These are phyloP conservation scores for Diplodia mutila DNA, from an alignment of 2,329 filamentous ascomycete genomes.

Conservation along the genomic window DNA sequence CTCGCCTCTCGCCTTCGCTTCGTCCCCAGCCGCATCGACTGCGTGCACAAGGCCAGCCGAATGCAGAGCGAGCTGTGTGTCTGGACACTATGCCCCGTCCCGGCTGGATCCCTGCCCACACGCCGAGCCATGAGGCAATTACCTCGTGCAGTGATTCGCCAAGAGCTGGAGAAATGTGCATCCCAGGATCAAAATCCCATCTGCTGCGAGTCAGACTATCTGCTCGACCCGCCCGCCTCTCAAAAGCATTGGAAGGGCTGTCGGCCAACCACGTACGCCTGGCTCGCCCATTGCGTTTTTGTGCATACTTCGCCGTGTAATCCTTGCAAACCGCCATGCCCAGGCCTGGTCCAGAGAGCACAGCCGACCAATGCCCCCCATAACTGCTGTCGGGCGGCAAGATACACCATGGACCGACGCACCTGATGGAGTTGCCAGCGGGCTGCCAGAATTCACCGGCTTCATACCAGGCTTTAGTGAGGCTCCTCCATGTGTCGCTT, in stretches of 20 bases:
- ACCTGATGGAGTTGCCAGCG: too few relatives aligned
- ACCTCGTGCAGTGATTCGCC: not conserved
- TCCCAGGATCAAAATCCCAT: conserved; percentile 8
- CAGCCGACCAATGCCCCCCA: too few relatives aligned
- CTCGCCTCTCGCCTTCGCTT: not conserved
- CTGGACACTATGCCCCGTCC: not conserved
- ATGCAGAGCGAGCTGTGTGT: not conserved
- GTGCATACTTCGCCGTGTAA: not conserved
- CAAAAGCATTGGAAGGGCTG: not conserved
- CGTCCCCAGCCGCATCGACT: not conserved
- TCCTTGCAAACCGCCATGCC: not conserved
- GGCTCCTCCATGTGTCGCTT: not conserved
- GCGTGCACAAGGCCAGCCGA: not conserved
- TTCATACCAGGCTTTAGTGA: too few relatives aligned
- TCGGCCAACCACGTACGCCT: not conserved
- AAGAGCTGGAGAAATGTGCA: conserved; percentile 9
- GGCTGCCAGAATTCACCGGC: too few relatives aligned
- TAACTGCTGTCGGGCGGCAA: too few relatives aligned
- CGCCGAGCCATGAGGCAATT: not conserved
- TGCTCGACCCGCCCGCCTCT: not conserved
- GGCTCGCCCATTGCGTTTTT: too few relatives aligned
- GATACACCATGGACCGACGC: too few relatives aligned
- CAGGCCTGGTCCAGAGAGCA: too few relatives aligned
- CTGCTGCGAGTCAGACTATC: not conserved
- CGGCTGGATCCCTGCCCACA: not conserved